A percentile compares a stretch with the other conserved stretches of the same genome.
phyloP scores from a whole-genome alignment of 2,329 filamentous ascomycete genomes.

The Alternaria solani region DNA sequence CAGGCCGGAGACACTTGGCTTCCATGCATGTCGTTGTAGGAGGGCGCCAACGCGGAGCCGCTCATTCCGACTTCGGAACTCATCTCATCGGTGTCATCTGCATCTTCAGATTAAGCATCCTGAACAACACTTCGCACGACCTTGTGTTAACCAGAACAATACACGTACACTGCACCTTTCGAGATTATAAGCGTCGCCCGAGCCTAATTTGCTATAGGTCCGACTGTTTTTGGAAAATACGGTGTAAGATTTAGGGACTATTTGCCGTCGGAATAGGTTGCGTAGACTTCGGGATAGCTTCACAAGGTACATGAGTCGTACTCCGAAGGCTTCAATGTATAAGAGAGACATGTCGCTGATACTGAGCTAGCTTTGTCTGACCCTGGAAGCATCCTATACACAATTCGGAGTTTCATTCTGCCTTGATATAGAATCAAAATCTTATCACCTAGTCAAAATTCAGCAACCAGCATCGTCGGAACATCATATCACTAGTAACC shows the following conservation, averaged over 20 bases:
- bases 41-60: background rate
- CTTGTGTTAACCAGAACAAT: background rate
- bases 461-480: background rate
- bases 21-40: background rate
- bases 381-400: background rate
- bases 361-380: background rate
- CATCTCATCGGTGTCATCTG: constrained; percentile 1
- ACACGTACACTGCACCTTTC: background rate
- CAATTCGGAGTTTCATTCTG: background rate
- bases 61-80: constrained; percentile 22
- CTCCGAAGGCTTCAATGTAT: background rate
- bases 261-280: constrained; percentile 24
- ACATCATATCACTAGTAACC: background rate
- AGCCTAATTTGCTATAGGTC: background rate
- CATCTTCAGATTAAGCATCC: background rate
- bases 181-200: background rate
- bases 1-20: background rate
- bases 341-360: background rate
- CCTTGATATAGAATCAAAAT: background rate
- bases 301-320: background rate
- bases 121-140: background rate
- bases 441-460: background rate
- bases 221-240: background rate
- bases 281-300: constrained; percentile 5
- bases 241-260: background rate